A percentile compares a stretch with the other conserved stretches of the same genome.
phyloP scores from a whole-genome alignment of 2,329 filamentous ascomycete genomes.

The Metarhizium brunneum region DNA sequence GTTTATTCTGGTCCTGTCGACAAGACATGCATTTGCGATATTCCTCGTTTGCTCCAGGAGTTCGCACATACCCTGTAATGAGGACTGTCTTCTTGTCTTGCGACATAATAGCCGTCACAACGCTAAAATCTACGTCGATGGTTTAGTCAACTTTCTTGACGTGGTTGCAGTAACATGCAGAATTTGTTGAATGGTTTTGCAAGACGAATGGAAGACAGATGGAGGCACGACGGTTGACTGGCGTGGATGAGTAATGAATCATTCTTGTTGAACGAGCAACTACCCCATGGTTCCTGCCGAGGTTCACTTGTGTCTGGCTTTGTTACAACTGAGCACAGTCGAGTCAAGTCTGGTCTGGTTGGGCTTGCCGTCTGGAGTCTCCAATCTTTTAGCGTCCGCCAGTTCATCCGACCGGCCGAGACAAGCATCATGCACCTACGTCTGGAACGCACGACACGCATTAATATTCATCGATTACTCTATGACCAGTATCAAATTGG shows the following conservation, averaged over 20 bases:
- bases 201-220: no score
- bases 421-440: neutral
- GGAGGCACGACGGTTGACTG: neutral
- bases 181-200: no score
- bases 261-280: neutral
- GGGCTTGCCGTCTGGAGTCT: neutral
- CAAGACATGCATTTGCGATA: no score
- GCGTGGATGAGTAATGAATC: neutral
- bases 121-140: no score
- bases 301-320: neutral
- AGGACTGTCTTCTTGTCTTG: constrained; percentile 30
- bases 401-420: neutral
- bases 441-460: neutral
- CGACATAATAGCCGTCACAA: constrained; percentile 10
- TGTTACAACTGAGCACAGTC: neutral
- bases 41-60: no score
- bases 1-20: neutral
- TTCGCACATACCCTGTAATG: constrained; percentile 34
- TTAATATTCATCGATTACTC: neutral
- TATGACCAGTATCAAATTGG: neutral
- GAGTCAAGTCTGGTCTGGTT: neutral
- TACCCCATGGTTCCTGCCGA: neutral
- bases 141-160: neutral
- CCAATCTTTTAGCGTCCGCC: neutral
- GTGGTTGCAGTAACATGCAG: neutral